Evolutionary conservation across 2,329 filamentous ascomycete species (phyloP).

Genomic region (Colletotrichum coccodes): DNA sequence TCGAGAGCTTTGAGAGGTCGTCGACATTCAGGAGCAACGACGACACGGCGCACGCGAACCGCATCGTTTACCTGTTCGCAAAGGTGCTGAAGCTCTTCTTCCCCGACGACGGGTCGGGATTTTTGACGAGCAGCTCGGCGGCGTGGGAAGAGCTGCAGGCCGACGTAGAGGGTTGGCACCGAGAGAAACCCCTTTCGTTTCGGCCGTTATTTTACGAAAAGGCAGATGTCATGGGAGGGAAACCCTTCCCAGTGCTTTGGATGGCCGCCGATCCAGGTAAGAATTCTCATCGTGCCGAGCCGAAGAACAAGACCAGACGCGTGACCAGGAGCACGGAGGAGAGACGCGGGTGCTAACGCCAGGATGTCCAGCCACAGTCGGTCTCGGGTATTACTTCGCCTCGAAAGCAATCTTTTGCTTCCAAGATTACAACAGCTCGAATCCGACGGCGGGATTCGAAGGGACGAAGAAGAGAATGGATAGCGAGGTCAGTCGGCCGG

Average conservation of each 20-base stretch:
- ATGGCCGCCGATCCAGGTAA: conserved; percentile 46
- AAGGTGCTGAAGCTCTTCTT: conserved; percentile 39
- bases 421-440: conserved; percentile 26
- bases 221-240: conserved; percentile 35
- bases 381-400: conserved; percentile 49
- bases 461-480: conserved; percentile 17
- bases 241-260: conserved; percentile 47
- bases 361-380: conserved; percentile 42
- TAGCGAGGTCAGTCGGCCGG: conserved; percentile 7
- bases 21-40: conserved; percentile 32
- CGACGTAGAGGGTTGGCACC: conserved; percentile 42
- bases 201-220: conserved; percentile 44
- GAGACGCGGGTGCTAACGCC: not conserved
- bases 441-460: conserved; percentile 18
- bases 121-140: not conserved
- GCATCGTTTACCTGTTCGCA: conserved; percentile 35
- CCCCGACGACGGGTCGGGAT: not conserved
- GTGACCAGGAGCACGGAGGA: not conserved
- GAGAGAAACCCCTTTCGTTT: conserved; percentile 42
- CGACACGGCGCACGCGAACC: conserved; percentile 35
- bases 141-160: conserved; percentile 13
- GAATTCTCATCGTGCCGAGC: not conserved
- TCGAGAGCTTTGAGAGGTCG: conserved; percentile 35
- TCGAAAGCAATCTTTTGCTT: conserved; percentile 32
- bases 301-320: not conserved